Evolutionary conservation across 176 grass and related monocot genomes (phyloP), one percentile per base, ranked within the genome.

Genomic region (Microstegium vimineum): DNA sequence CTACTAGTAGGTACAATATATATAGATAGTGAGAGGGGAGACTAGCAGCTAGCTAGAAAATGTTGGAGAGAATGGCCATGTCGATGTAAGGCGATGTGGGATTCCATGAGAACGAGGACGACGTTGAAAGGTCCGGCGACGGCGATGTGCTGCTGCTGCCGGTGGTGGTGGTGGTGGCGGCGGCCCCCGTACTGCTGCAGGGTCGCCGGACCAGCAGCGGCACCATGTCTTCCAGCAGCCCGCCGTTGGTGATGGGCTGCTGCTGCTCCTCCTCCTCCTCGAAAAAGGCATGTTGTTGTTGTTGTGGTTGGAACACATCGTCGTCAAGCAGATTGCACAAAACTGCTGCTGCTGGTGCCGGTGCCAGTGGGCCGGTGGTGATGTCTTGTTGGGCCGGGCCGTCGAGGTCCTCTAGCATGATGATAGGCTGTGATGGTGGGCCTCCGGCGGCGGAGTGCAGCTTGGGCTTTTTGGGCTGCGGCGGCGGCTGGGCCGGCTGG

Each of bases 191-290:
- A 0, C 75, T 88, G 73, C 10, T 62, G 66, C 76, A 83, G 1
- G 95, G 95, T 4, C 81, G 76, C 5, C 95, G 86, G 42, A 94
- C 82, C 30, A 84, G 79, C 77, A 91, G 76, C 7, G 95, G 95
- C 52, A 98, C 95, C 15, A 98, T 68, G 42, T 98, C 95, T 73
- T 98, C 92, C 16, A 98, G 83, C 37, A 98, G 79, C 27, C 22
- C 28, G 15, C 2, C n/a, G 13, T 10, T 20, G n/a, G 7, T 2
- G 34, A 6, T 16, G 13, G 14, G 6, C 13, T 45, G 23, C 60
- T 30, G 57, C 4, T 12, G 23, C 20, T 5, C 12, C 4, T 20
- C 10, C 0, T 69, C 9, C 4, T 69, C 17, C 8, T 41, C 20
- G 10, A 12, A 22, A 20, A 66, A 66, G 8, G 51, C 5, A 28